A percentile compares a stretch with the other conserved stretches of the same genome.
phyloP scores from a whole-genome alignment of 768 basidiomycete species.

The Pisolithus tinctorius region DNA sequence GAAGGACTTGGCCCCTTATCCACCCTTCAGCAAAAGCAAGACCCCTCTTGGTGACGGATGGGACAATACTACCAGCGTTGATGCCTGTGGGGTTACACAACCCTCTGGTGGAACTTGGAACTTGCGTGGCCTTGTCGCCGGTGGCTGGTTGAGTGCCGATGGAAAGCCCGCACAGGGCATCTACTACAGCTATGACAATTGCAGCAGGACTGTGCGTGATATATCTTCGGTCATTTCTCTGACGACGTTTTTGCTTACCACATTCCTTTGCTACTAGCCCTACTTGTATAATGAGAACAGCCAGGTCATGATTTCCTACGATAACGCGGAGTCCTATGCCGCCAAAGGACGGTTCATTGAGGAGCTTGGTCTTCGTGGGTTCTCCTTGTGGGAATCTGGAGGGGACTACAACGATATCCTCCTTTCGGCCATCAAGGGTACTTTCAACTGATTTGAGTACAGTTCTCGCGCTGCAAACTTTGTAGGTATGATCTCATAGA shows the following conservation, averaged over 20 bases:
- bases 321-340: conserved; percentile 51
- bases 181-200: conserved; percentile 50
- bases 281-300: conserved; percentile 55
- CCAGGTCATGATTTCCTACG: conserved; percentile 58
- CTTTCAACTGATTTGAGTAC: neutral
- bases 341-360: conserved; percentile 59
- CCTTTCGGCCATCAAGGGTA: conserved; percentile 47
- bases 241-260: neutral
- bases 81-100: conserved; percentile 47
- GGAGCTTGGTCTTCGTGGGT: conserved; percentile 48
- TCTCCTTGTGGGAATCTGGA: conserved; percentile 67
- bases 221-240: no score
- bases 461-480: neutral
- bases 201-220: conserved; percentile 62
- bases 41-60: conserved; percentile 52
- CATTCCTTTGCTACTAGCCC: conserved; percentile 38
- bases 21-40: conserved; percentile 37
- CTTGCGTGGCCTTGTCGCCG: conserved; percentile 54
- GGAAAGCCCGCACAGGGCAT: conserved; percentile 37
- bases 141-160: conserved; percentile 40
- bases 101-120: conserved; percentile 48
- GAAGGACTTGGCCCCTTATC: conserved; percentile 38
- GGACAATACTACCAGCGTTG: conserved; percentile 40
- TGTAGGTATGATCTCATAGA: neutral
- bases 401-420: conserved; percentile 59